A percentile compares a stretch with the other conserved stretches of the same genome.
These are phyloP conservation scores for Dictyostelium brefeldianum DNA, from an alignment of 78 protist species.

Conservation along the genomic window DNA sequence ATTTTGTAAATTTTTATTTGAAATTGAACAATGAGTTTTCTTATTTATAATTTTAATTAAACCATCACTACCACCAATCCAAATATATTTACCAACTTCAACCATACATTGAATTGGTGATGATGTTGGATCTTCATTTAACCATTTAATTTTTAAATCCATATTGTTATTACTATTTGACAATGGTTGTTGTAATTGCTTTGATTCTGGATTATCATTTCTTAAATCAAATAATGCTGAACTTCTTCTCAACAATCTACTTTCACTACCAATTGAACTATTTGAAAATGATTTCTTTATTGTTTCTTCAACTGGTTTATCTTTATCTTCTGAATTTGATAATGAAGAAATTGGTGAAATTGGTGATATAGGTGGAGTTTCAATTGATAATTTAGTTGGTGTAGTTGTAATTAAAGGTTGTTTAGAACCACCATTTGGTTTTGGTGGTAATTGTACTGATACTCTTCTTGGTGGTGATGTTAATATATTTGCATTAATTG, in stretches of 20 bases:
- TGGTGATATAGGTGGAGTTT: slow-evolving; percentile 22
- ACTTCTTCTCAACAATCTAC: slow-evolving; percentile 32
- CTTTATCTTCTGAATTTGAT: not conserved
- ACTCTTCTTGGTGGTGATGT: not conserved
- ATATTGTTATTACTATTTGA: not conserved
- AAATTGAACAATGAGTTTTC: not conserved
- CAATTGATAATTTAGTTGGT: not conserved
- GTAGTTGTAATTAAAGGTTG: not conserved
- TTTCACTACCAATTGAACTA: not conserved
- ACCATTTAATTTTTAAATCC: slow-evolving; percentile 17
- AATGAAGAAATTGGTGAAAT: not conserved
- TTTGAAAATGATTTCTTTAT: not conserved
- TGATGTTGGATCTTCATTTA: slow-evolving; percentile 35
- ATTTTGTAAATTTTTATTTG: slow-evolving; percentile 33
- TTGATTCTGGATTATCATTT: not conserved
- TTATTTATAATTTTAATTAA: slow-evolving; percentile 52
- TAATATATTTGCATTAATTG: not conserved
- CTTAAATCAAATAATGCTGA: slow-evolving; percentile 37
- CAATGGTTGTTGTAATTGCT: not conserved
- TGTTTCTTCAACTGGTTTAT: not conserved
- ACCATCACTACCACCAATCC: slow-evolving; percentile 78
- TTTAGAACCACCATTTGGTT: not conserved
- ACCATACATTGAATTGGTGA: slow-evolving; percentile 75
- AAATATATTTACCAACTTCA: slow-evolving; percentile 63
- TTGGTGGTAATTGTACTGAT: slow-evolving; percentile 11